Conservation (phyloP, 2,329 filamentous ascomycete genomes). For the Chrysoporthe deuterocubensis region DNA sequence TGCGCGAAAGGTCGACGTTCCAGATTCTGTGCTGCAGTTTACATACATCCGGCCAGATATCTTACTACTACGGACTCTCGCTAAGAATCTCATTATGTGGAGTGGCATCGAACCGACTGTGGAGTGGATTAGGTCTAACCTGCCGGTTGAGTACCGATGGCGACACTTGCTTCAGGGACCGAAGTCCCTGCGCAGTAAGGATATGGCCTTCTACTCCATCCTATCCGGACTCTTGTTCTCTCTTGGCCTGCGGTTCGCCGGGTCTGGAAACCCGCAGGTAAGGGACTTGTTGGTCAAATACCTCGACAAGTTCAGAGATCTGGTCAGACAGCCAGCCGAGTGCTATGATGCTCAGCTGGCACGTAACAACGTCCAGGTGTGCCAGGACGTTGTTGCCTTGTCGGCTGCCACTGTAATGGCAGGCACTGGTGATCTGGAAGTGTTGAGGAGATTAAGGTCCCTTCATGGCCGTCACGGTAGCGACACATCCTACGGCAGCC, state of each 20-base stretch:
- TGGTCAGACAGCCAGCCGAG: slow-evolving; percentile 62
- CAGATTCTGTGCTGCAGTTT: slow-evolving; percentile 87
- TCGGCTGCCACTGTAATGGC: slow-evolving; percentile 91
- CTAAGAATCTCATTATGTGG: slow-evolving; percentile 94
- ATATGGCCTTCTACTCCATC: slow-evolving; percentile 93
- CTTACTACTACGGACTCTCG: slow-evolving; percentile 84
- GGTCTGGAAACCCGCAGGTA: slow-evolving; percentile 70
- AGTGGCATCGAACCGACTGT: slow-evolving; percentile 74
- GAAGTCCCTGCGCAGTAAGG: slow-evolving; percentile 71
- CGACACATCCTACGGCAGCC: slow-evolving; percentile 89
- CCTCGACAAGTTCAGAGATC: slow-evolving; percentile 82
- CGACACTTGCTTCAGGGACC: slow-evolving; percentile 64
- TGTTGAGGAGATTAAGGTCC: slow-evolving; percentile 83
- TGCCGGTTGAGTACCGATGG: slow-evolving; percentile 71
- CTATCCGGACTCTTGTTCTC: slow-evolving; percentile 86
- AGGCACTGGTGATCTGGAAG: slow-evolving; percentile 84
- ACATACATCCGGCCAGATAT: slow-evolving; percentile 95
- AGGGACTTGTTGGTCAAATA: slow-evolving; percentile 84
- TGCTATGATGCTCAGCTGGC: slow-evolving; percentile 85
- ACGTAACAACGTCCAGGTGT: slow-evolving; percentile 83
- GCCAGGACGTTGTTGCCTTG: slow-evolving; percentile 84
- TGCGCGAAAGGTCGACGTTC: slow-evolving; percentile 90
- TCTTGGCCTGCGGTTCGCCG: slow-evolving; percentile 74
- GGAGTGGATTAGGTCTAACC: slow-evolving; percentile 74
- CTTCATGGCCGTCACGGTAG: slow-evolving; percentile 85